These are phyloP conservation scores for Eragrostis nindensis DNA, from an alignment of 176 grass and related monocot genomes.

Conservation along the genomic window DNA sequence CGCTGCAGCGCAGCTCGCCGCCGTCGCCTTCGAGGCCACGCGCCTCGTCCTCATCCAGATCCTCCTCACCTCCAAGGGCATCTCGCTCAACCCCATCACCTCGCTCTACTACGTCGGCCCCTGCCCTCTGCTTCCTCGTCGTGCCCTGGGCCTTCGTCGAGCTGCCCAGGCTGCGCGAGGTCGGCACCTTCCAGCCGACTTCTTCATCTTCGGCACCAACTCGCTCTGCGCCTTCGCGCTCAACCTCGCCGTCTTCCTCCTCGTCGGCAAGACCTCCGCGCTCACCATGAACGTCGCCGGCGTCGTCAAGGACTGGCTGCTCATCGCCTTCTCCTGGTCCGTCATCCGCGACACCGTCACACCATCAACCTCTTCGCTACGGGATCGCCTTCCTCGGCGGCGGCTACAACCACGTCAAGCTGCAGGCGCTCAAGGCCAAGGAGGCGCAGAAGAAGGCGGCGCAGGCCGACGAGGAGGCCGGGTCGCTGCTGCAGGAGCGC, in stretches of 20 bases:
- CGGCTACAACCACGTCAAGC: constrained; percentile 95
- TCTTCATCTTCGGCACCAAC: constrained; percentile 85
- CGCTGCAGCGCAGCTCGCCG: constrained; percentile 83
- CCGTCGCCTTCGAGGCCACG: constrained; percentile 91
- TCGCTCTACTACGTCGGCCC: constrained; percentile 96
- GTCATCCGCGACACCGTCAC: constrained; percentile 94
- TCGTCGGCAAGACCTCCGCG: constrained; percentile 92
- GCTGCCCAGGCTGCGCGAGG: constrained; percentile 67
- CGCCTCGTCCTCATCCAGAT: constrained; percentile 94
- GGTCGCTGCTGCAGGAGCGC: constrained; percentile 70
- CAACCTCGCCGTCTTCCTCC: constrained; percentile 87
- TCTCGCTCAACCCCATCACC: constrained; percentile 98
- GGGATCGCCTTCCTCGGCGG: constrained; percentile 88
- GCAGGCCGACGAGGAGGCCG: constrained; percentile 80
- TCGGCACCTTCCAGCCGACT: constrained; percentile 64
- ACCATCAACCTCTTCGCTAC: constrained; percentile 82
- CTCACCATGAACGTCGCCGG: constrained; percentile 98
- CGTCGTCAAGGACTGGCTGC: constrained; percentile 94
- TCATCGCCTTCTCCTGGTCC: constrained; percentile 97
- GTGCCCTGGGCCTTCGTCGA: constrained; percentile 79
- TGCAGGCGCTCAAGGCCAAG: constrained; percentile 95
- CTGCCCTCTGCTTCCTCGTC: constrained; percentile 73
- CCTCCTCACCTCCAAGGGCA: constrained; percentile 95
- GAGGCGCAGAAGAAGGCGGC: constrained; percentile 91
- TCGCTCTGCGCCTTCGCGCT: constrained; percentile 87